Evolutionary conservation across 1,284 basidiomycete genomes (phyloP), one percentile per base, ranked within the genome.

Genomic region (Mycena citricolor): DNA sequence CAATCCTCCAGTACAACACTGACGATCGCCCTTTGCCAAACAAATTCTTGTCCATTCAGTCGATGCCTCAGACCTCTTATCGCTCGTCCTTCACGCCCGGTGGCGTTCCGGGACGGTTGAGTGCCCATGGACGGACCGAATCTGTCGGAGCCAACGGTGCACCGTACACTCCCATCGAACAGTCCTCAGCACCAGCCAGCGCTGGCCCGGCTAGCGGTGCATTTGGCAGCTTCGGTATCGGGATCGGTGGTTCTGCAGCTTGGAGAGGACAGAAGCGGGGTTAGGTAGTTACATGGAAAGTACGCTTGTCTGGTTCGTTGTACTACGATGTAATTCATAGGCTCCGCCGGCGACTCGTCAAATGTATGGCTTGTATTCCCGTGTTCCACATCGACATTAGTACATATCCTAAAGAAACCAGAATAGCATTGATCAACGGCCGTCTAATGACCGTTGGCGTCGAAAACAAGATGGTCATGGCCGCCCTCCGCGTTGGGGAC

Each of bases 31-130:
- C 87, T 0, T 74, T 76, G 2, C 78, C 80, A 1, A 86, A 86
- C 66, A 89, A 86, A 59, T 90, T 88, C 67, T 67, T 90, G 24
- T 76, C 82, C n/a, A 88, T 90, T 49, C 81, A 85, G 55, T 67
- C 85, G 4, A 66, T 83, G 42, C 83, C 86, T 1, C 60, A 68
- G 21, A 77, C 83, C 2, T 76, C 79, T 1, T 86, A 76, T 66
- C 74, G 85, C 32, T 67, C 81, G 0, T 74, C 76, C 10, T 86
- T 88, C 66, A 65, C 65, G 54, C 47, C 49, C 7, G 49, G 44
- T 11, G 43, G 51, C 13, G 46, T 47, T 7, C 47, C 48, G 1
- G 44, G 46, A 8, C 50, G 50, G 25, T 13, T 51, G 19, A 49
- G 52, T 28, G 54, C 50, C 5, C 55, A 57, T 38, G 47, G 51